These are phyloP conservation scores for Hemileccinum impolitum DNA, from an alignment of 768 basidiomycete genomes.

Conservation along the genomic window DNA sequence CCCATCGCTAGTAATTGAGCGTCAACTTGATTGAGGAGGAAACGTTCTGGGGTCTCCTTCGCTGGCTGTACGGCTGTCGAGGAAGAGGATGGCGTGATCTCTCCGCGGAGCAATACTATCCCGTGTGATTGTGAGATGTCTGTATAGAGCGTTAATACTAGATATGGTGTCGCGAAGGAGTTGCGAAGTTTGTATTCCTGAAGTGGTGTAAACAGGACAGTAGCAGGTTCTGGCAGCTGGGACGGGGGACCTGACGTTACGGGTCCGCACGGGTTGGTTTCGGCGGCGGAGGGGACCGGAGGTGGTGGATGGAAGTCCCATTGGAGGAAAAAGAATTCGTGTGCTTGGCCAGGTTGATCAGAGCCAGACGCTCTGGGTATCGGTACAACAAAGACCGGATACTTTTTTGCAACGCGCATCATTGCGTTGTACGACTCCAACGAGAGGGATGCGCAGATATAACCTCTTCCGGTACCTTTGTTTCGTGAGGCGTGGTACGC, in stretches of 20 bases:
- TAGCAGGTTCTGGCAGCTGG: slow-evolving; percentile 56
- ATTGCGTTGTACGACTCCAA: slow-evolving; percentile 69
- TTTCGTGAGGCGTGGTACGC: slow-evolving; percentile 84
- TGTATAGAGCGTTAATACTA: slow-evolving; percentile 89
- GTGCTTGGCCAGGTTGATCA: slow-evolving; percentile 37
- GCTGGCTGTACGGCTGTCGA: slow-evolving; percentile 35
- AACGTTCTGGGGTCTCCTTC: slow-evolving; percentile 30
- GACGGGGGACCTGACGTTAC: slow-evolving; percentile 18
- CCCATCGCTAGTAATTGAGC: slow-evolving; percentile 80
- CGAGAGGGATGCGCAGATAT: slow-evolving; percentile 80
- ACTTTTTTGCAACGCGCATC: slow-evolving; percentile 56
- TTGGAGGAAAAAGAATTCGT: slow-evolving; percentile 84
- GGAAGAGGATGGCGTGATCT: slow-evolving; percentile 71
- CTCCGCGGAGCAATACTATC: slow-evolving; percentile 84
- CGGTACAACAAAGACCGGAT: slow-evolving; percentile 81
- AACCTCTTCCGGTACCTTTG: slow-evolving; percentile 77
- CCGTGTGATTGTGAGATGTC: slow-evolving; percentile 80
- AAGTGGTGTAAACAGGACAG: slow-evolving; percentile 88
- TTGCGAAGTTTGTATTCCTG: slow-evolving; percentile 88
- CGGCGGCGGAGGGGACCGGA: slow-evolving; percentile 46
- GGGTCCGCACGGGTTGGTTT: slow-evolving; percentile 44
- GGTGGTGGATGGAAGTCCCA: slow-evolving; percentile 85
- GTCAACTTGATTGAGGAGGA: slow-evolving; percentile 71
- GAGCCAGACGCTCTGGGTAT: slow-evolving; percentile 50
- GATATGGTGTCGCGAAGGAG: slow-evolving; percentile 85